Base-by-base conservation (phyloP, 805 yeast species). In the Clavispora phyllophila region DNA sequence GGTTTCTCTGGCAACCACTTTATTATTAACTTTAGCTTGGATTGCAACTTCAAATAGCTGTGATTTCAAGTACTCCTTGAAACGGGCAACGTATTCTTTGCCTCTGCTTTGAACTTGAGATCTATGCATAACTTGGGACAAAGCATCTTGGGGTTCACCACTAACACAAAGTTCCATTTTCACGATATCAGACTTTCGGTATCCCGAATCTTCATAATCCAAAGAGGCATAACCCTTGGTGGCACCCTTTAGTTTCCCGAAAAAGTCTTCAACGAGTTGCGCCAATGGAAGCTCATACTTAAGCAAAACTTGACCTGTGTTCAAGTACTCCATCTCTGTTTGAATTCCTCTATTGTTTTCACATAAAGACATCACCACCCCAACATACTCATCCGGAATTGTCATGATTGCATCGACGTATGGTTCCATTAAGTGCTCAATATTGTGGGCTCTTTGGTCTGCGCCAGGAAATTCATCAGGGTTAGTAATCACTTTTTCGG, bases 201-300 rank as follows among this genome's bases (percentile, higher is more conserved):
- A 91, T 0, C 98, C 99, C 4, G 84, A 81, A 57, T 91, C 98
- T 54, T 93, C 97, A 57, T 91, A 91, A 64, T 91, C 98, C 41
- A 91, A 70, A 0, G 96, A 87, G 0, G 96, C 98, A 63, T 87
- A 91, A 1, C 99, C 99, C 56, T 81, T 79, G 0, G 98, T 87
- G 1, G 81, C 75, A 1, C 96, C 90, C 60, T 91, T 91, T 45
- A 91, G 71, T 59, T 86, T 87, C 2, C 98, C 98, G 62, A 93
- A 90, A 61, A 91, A 91, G 64, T 93, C 96, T 57, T 91, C 97
- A 5, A 93, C 96, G 27, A 91, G 67, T 56, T 88, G 95, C 0
- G 95, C 84, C 40, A 93, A 72, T 2, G 99, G 98, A 5, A 91
- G 64, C 45, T 81, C 78, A 62, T 89, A 93, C 54, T 81, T 84